Percentiles rank a stretch among this genome's conserved stretches.
Conservation (phyloP, 768 basidiomycete species). For the Inosperma sp. region DNA sequence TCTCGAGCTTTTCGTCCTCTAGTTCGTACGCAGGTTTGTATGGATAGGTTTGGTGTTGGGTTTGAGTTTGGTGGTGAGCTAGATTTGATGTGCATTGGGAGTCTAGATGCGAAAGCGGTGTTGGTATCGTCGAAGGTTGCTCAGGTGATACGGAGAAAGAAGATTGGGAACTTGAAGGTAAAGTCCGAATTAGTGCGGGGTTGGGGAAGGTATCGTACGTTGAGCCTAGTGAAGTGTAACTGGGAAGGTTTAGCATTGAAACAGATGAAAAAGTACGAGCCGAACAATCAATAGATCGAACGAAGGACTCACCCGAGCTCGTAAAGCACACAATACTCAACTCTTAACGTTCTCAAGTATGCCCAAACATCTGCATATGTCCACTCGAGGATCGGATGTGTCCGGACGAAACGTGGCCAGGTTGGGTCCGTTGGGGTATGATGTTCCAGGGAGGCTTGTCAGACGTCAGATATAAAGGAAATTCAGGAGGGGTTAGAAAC, state of each 20-base stretch:
- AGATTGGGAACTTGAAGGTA: too few relatives aligned
- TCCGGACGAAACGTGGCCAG: constrained; percentile 87
- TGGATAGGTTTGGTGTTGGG: constrained; percentile 18
- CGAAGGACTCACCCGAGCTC: constrained; percentile 71
- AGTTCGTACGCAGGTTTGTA: constrained; percentile 84
- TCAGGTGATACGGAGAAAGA: constrained; percentile 11
- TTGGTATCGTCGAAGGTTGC: constrained; percentile 8
- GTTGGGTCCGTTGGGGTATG: constrained; percentile 78
- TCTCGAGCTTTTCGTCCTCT: constrained; percentile 65
- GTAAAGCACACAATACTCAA: constrained; percentile 88
- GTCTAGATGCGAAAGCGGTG: constrained; percentile 17
- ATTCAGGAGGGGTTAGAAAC: constrained; percentile 22
- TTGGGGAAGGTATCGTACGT: constrained; percentile 94
- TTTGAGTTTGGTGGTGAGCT: constrained; percentile 15
- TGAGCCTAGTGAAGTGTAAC: constrained; percentile 97
- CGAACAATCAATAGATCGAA: not conserved
- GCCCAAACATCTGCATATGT: constrained; percentile 85
- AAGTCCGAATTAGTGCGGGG: constrained; percentile 67
- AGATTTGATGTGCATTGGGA: constrained; percentile 23
- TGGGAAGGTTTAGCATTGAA: too few relatives aligned
- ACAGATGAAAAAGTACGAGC: constrained; percentile 2
- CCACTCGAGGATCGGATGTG: constrained; percentile 98
- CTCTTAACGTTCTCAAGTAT: constrained; percentile 66
- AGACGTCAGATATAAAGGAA: not conserved
- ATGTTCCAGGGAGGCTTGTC: constrained; percentile 62